Base-by-base conservation (phyloP, 202 grass and related monocot species). In the Thinopyrum obtusiflorum region DNA sequence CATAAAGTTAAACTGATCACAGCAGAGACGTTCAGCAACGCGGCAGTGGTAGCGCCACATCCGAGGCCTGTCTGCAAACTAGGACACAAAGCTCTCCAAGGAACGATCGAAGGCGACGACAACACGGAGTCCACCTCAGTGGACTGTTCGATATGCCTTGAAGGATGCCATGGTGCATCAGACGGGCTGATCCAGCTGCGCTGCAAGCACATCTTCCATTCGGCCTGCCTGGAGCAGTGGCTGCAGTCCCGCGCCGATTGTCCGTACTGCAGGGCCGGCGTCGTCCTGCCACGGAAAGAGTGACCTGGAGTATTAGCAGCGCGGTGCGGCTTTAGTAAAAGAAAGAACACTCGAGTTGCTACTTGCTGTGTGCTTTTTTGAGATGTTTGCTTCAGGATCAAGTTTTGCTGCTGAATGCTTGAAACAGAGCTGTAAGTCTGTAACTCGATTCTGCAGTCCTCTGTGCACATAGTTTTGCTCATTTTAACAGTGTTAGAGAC, bases 141-240 rank as follows among this genome's bases (percentile, higher is more conserved):
- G 15, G 89, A 91, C 17, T 91, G 89, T 4, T 85, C 71, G 42
- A 88, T 88, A 63, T 91, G 86, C 61, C 62, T 91, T 20, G 89
- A 91, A 78, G 76, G 64, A 24, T 85, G 87, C 68, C 14, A 47
- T 39, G 20, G 84, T 57, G 82, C 68, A 6, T 27, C 27, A 44
- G 82, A 39, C 7, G 11, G 68, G 12, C 77, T 91, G 42, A 71
- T 80, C 0, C 69, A 82, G 66, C 76, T 91, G 46, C 71, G 64
- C 10, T 91, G 89, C 76, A 88, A 68, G 51, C 85, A 91, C 83
- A 84, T 66, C 28, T 91, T 91, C 65, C 85, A 91, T 57, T 78
- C 77, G 6, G 77, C 12, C 42, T 88, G 85, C 83, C 72, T 75
- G 72, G 44, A 53, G 25, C 72, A 28, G 28, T 75, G 72, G 72